Conservation (phyloP, 768 basidiomycete genomes). For the Boletus subparvulus region DNA sequence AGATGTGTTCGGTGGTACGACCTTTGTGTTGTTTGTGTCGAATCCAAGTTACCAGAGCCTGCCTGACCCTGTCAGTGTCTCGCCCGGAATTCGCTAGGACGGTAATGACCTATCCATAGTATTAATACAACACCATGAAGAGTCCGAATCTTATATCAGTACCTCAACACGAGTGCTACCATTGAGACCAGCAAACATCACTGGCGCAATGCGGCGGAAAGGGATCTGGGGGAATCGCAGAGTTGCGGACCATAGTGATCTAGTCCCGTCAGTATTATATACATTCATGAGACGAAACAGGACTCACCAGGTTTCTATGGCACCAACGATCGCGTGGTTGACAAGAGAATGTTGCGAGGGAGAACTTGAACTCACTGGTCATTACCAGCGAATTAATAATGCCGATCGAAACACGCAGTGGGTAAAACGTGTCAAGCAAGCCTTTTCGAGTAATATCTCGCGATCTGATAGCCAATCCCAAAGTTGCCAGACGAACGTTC, state of each 20-base stretch:
- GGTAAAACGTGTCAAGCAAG: no score
- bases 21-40: constrained; percentile 29
- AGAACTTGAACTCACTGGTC: no score
- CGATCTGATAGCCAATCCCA: no score
- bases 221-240: constrained; percentile 1
- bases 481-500: no score
- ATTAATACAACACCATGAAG: background rate
- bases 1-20: constrained; percentile 31
- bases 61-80: constrained; percentile 27
- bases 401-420: no score
- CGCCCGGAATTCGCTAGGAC: constrained; percentile 35
- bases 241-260: background rate
- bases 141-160: background rate
- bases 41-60: constrained; percentile 32
- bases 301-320: no score
- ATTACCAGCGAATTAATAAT: no score
- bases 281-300: background rate
- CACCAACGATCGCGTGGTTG: no score
- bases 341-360: no score
- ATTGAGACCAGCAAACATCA: constrained; percentile 25
- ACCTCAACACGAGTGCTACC: constrained; percentile 33
- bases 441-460: no score
- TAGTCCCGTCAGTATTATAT: constrained; percentile 16
- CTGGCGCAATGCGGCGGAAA: background rate
- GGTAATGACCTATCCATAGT: constrained; percentile 26